A percentile compares a stretch with the other conserved stretches of the same genome.
Evolutionary conservation across 306 rosid genomes (phyloP).

Genomic region (Abrus pulchellus): DNA sequence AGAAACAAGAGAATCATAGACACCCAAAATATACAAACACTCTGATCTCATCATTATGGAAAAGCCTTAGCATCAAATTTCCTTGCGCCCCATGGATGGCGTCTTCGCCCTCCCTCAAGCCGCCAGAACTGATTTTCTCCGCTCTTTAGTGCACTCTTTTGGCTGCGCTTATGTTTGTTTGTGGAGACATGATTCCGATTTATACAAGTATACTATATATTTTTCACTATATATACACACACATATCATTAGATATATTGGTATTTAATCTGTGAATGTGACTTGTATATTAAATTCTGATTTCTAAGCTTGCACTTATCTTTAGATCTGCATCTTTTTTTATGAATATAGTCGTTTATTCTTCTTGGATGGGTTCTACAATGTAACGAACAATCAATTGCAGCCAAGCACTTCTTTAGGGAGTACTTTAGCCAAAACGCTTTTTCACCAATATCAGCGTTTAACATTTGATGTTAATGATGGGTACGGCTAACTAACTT

Average conservation of each 20-base stretch:
- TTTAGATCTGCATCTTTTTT: not conserved
- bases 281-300: not conserved
- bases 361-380: constrained; percentile 71
- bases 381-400: constrained; percentile 38
- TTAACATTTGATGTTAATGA: constrained; percentile 58
- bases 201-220: constrained; percentile 57
- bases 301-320: not conserved
- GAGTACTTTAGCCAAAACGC: constrained; percentile 53
- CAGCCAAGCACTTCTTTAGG: constrained; percentile 72
- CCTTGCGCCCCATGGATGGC: constrained; percentile 59
- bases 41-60: not conserved
- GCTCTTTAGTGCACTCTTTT: constrained; percentile 52
- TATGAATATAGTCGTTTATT: constrained; percentile 56
- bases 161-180: constrained; percentile 77
- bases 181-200: constrained; percentile 62
- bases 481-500: constrained; percentile 55
- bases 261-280: not conserved
- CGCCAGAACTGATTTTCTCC: constrained; percentile 57
- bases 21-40: too few species aligned
- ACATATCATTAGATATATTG: not conserved
- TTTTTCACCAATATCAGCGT: constrained; percentile 59
- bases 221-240: too few species aligned
- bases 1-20: too few species aligned
- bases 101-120: constrained; percentile 59
- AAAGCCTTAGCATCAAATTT: constrained; percentile 9